Percentiles rank a stretch among this genome's conserved stretches.
phyloP scores from a whole-genome alignment of 2,329 filamentous ascomycete species.

The Fusarium dimerum region DNA sequence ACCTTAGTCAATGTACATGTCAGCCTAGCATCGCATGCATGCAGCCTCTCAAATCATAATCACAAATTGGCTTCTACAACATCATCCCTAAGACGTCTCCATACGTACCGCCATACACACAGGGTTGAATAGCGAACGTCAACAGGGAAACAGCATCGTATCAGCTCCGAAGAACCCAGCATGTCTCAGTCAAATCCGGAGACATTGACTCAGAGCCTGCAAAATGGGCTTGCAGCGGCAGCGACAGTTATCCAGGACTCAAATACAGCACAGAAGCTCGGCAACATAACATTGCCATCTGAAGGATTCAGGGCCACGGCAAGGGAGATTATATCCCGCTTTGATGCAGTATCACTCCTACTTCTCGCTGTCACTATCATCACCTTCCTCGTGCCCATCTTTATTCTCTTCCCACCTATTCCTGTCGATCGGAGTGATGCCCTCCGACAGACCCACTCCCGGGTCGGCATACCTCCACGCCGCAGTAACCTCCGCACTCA shows the following conservation, averaged over 20 bases:
- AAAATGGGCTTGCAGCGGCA: conserved; percentile 16
- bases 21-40: too few species aligned
- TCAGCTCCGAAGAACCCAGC: neutral
- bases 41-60: too few species aligned
- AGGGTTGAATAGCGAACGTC: conserved; percentile 3
- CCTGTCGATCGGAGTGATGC: conserved; percentile 54
- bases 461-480: conserved; percentile 42
- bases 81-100: neutral
- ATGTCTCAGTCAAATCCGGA: conserved; percentile 19
- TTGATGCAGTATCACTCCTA: conserved; percentile 37
- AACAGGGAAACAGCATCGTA: neutral
- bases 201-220: conserved; percentile 11
- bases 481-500: conserved; percentile 40
- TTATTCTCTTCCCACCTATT: conserved; percentile 57
- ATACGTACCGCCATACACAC: neutral
- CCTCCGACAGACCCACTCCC: conserved; percentile 55
- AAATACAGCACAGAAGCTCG: conserved; percentile 9
- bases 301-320: conserved; percentile 17
- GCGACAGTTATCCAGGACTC: conserved; percentile 16
- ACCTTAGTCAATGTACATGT: too few species aligned
- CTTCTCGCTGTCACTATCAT: conserved; percentile 46
- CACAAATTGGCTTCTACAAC: neutral
- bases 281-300: conserved; percentile 22
- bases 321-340: conserved; percentile 20
- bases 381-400: conserved; percentile 55